These are phyloP conservation scores for Neofusicoccum cordaticola DNA, from an alignment of 2,329 filamentous ascomycete genomes.

Conservation along the genomic window DNA sequence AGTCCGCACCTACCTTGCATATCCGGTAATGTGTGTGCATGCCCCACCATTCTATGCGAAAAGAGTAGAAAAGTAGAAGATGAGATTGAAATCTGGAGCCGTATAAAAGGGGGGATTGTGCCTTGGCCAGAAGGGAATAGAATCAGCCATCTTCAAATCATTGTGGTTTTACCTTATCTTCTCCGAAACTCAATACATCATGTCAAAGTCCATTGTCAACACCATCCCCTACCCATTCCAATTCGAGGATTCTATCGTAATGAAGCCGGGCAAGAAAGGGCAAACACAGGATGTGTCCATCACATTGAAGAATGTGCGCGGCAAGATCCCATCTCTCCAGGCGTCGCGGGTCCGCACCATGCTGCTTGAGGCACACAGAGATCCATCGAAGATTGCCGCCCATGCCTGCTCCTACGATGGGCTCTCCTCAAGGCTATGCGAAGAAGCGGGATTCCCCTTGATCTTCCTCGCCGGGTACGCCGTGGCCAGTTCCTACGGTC, in stretches of 20 bases:
- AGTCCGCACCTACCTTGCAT: not conserved
- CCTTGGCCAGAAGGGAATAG: not conserved
- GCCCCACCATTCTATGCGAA: not conserved
- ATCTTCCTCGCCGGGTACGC: slow-evolving; percentile 46
- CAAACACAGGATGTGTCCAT: slow-evolving; percentile 18
- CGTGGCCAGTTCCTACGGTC: slow-evolving; percentile 40
- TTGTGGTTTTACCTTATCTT: not conserved
- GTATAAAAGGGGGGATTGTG: not conserved
- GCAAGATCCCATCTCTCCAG: slow-evolving; percentile 39
- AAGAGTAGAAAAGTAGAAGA: not conserved
- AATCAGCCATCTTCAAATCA: not conserved
- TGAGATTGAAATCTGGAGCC: not conserved
- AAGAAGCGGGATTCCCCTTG: slow-evolving; percentile 48
- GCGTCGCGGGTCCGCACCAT: slow-evolving; percentile 40
- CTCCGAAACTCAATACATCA: slow-evolving; percentile 9
- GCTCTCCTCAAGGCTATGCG: slow-evolving; percentile 43
- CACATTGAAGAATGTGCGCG: slow-evolving; percentile 33
- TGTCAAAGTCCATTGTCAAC: slow-evolving; percentile 32
- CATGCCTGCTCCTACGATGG: slow-evolving; percentile 46
- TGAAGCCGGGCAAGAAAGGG: not conserved
- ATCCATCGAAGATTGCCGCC: slow-evolving; percentile 46
- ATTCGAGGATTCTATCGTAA: slow-evolving; percentile 21
- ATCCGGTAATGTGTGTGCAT: not conserved
- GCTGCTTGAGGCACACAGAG: slow-evolving; percentile 37
- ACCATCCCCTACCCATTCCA: slow-evolving; percentile 34